phyloP scores from a whole-genome alignment of 2,329 filamentous ascomycete genomes.

The Aspergillus sergii region DNA sequence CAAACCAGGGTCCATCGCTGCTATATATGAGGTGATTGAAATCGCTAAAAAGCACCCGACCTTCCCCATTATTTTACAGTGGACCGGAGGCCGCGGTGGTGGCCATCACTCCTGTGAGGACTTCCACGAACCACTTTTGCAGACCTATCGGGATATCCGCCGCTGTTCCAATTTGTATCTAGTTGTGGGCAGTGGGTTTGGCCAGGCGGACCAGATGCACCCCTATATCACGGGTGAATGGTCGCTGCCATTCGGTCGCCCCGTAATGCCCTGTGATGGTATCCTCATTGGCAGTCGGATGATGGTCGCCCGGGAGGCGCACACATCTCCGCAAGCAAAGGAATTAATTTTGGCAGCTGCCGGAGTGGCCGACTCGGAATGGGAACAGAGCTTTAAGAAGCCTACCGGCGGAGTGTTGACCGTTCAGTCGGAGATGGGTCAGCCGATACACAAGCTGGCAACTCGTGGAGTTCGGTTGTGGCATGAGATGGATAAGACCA shows the following conservation, averaged over 20 bases:
- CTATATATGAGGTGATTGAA: slow-evolving; percentile 86
- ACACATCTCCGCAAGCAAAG: slow-evolving; percentile 82
- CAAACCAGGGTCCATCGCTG: slow-evolving; percentile 88
- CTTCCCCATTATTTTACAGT: slow-evolving; percentile 91
- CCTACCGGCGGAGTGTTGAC: slow-evolving; percentile 89
- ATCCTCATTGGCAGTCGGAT: slow-evolving; percentile 88
- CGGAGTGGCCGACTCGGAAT: slow-evolving; percentile 75
- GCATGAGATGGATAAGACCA: slow-evolving; percentile 38
- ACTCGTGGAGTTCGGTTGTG: slow-evolving; percentile 43
- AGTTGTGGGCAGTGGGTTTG: slow-evolving; percentile 88
- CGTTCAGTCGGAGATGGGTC: slow-evolving; percentile 62
- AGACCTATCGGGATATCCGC: slow-evolving; percentile 79
- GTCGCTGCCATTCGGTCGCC: slow-evolving; percentile 82
- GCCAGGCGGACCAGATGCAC: slow-evolving; percentile 85
- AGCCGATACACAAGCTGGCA: slow-evolving; percentile 45
- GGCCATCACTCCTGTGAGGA: slow-evolving; percentile 95
- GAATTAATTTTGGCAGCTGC: slow-evolving; percentile 80
- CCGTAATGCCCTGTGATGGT: slow-evolving; percentile 92
- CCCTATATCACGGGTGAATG: slow-evolving; percentile 88
- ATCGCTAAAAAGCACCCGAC: slow-evolving; percentile 91
- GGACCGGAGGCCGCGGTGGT: slow-evolving; percentile 92
- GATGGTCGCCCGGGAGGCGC: slow-evolving; percentile 92
- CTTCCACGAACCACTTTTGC: slow-evolving; percentile 87
- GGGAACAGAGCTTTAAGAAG: slow-evolving; percentile 88
- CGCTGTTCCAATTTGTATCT: slow-evolving; percentile 79